These are phyloP conservation scores for Yamadazyma insecticola DNA, from an alignment of 805 yeast genomes.

Conservation along the genomic window DNA sequence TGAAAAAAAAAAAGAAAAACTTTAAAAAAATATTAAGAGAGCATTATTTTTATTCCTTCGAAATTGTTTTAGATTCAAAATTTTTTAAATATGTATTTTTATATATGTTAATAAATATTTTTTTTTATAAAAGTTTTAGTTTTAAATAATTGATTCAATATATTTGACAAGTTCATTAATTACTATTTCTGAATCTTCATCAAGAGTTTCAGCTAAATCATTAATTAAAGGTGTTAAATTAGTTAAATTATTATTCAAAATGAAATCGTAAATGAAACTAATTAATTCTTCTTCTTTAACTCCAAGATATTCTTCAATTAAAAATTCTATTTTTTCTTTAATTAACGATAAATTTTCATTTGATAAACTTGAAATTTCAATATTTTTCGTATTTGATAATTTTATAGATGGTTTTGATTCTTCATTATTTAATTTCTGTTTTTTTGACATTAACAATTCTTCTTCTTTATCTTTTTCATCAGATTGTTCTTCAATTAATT, in stretches of 20 bases:
- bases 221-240: constrained; percentile 33
- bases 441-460: no score
- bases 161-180: no score
- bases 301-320: constrained; percentile 51
- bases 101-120: not conserved
- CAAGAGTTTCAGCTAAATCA: constrained; percentile 49
- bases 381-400: constrained; percentile 4
- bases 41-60: no score
- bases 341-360: constrained; percentile 11
- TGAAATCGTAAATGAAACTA: constrained; percentile 37
- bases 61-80: no score
- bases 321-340: constrained; percentile 31
- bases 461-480: constrained; percentile 39
- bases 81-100: constrained; percentile 4
- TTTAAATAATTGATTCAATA: constrained; percentile 26
- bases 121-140: not conserved
- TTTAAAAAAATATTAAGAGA: no score
- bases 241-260: constrained; percentile 26
- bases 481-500: constrained; percentile 37
- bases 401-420: constrained; percentile 1
- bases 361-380: constrained; percentile 6
- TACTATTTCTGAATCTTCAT: constrained; percentile 42
- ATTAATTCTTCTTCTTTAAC: constrained; percentile 48
- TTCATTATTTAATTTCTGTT: not conserved
- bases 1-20: no score